These are phyloP conservation scores for Epichloe bromicola DNA, from an alignment of 2,329 filamentous ascomycete genomes.

Conservation along the genomic window DNA sequence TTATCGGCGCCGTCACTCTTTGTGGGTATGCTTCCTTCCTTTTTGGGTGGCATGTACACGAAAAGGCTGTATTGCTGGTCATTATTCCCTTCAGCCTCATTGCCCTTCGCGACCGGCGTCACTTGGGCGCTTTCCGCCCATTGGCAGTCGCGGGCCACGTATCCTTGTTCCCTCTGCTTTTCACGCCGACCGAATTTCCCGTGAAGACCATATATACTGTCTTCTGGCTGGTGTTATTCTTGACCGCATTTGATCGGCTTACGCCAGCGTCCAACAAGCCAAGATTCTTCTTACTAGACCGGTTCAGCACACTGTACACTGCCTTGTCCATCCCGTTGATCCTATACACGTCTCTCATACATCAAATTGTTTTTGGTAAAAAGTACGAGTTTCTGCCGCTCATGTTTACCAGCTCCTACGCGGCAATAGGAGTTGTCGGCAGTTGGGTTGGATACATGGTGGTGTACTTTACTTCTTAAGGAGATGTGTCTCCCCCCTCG, in stretches of 20 bases:
- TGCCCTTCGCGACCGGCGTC: slow-evolving; percentile 76
- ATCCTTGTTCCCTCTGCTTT: slow-evolving; percentile 85
- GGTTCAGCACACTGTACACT: slow-evolving; percentile 83
- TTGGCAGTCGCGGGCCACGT: slow-evolving; percentile 89
- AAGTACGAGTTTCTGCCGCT: slow-evolving; percentile 81
- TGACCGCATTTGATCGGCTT: slow-evolving; percentile 75
- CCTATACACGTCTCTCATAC: slow-evolving; percentile 73
- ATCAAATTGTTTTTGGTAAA: slow-evolving; percentile 73
- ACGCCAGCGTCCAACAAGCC: slow-evolving; percentile 69
- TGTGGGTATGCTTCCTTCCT: slow-evolving; percentile 95
- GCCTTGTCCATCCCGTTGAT: slow-evolving; percentile 81
- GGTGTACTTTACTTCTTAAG: slow-evolving; percentile 61
- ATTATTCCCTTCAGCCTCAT: slow-evolving; percentile 93
- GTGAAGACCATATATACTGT: slow-evolving; percentile 90
- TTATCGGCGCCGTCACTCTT: slow-evolving; percentile 78
- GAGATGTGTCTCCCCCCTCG: no score
- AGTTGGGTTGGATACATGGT: slow-evolving; percentile 94
- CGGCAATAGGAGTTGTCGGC: slow-evolving; percentile 83
- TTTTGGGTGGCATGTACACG: slow-evolving; percentile 97
- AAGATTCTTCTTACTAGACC: slow-evolving; percentile 82
- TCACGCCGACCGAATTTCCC: slow-evolving; percentile 83
- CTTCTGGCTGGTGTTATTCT: slow-evolving; percentile 77
- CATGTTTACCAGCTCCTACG: slow-evolving; percentile 95
- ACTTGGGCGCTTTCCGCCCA: slow-evolving; percentile 83
- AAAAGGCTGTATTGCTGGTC: slow-evolving; percentile 89